Percentiles rank a stretch among this genome's conserved stretches.
These are phyloP conservation scores for Leishmania major DNA, from an alignment of 208 protist genomes.

Conservation along the genomic window DNA sequence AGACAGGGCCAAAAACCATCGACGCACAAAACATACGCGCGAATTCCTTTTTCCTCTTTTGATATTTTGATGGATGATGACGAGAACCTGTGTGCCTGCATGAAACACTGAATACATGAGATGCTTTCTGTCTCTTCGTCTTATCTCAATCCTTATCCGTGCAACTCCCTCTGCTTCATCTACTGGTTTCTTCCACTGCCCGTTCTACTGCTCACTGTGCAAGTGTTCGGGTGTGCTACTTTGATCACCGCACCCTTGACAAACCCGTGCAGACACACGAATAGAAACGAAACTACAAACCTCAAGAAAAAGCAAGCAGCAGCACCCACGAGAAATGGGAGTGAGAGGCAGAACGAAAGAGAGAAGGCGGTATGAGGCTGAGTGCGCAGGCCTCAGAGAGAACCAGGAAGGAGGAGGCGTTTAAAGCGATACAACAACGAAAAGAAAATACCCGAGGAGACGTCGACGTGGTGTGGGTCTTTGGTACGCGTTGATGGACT, in stretches of 20 bases:
- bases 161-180: not conserved
- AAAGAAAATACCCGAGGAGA: not conserved
- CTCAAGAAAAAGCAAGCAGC: not conserved
- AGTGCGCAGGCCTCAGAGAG: not conserved
- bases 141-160: not conserved
- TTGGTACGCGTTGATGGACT: not conserved
- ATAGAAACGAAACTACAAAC: not conserved
- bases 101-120: not conserved
- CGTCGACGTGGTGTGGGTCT: not conserved
- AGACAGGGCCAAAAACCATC: not conserved
- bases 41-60: not conserved
- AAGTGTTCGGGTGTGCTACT: not conserved
- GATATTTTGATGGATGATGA: not conserved
- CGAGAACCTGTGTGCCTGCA: not conserved
- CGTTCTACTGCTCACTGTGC: not conserved
- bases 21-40: not conserved
- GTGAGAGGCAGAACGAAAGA: slow-evolving; percentile 10
- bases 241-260: not conserved
- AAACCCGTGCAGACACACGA: not conserved
- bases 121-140: not conserved
- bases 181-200: too few species aligned
- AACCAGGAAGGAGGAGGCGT: slow-evolving; percentile 3
- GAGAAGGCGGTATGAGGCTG: slow-evolving; percentile 7
- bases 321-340: not conserved
- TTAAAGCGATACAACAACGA: not conserved